These are phyloP conservation scores for Podaxis sp. DNA, from an alignment of 768 basidiomycete species.

Conservation along the genomic window DNA sequence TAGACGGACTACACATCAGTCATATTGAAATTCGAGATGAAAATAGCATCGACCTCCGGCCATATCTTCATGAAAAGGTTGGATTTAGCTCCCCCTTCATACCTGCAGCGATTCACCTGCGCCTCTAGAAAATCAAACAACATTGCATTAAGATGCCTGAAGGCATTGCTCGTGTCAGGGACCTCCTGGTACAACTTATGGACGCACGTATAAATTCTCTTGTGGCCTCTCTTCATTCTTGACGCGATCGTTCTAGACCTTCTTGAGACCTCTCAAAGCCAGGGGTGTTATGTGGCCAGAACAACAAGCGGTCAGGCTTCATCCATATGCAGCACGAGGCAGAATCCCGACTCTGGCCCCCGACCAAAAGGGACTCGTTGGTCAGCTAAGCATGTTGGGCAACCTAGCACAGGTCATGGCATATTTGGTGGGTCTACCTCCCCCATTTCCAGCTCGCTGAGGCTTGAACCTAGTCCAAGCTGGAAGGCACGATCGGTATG, in stretches of 20 bases:
- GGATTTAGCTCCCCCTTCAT: background rate
- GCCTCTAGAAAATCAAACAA: conserved; percentile 63
- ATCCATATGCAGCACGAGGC: conserved; percentile 41
- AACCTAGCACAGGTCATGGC: conserved; percentile 79
- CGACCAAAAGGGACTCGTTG: conserved; percentile 49
- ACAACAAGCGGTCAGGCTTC: conserved; percentile 42
- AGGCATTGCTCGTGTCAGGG: conserved; percentile 63
- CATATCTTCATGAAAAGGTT: conserved; percentile 89
- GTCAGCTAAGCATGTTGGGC: conserved; percentile 50
- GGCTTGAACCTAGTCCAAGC: conserved; percentile 38
- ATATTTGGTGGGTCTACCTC: conserved; percentile 64
- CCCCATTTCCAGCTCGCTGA: background rate
- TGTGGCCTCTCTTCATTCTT: background rate
- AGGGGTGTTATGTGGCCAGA: conserved; percentile 31
- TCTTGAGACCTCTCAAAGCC: conserved; percentile 18
- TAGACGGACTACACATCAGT: conserved; percentile 94
- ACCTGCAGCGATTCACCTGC: conserved; percentile 4
- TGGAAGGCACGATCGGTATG: conserved; percentile 81
- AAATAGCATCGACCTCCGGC: conserved; percentile 79
- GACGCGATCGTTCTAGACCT: conserved; percentile 23
- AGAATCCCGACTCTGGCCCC: conserved; percentile 37
- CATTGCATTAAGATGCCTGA: conserved; percentile 76
- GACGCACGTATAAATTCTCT: conserved; percentile 44
- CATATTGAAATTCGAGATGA: conserved; percentile 94
- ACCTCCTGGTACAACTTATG: conserved; percentile 72